Evolutionary conservation across 768 basidiomycete genomes (phyloP).

Genomic region (Mrakia gelida): DNA sequence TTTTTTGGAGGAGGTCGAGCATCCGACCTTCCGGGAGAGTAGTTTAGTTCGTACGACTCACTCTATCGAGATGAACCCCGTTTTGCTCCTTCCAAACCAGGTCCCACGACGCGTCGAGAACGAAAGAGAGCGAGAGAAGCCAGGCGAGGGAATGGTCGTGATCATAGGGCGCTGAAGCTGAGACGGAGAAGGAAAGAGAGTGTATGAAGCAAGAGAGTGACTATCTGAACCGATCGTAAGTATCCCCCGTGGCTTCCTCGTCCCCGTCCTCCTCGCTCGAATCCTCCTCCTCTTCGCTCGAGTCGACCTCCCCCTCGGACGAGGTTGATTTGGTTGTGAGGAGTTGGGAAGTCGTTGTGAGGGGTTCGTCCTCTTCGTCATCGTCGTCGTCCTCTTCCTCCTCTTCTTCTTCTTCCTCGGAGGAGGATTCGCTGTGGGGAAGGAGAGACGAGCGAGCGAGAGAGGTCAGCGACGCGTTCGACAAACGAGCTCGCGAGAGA

Average conservation of each 20-base stretch:
- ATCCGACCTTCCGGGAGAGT: too few species aligned
- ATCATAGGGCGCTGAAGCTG: neutral
- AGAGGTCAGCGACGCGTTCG: constrained; percentile 1
- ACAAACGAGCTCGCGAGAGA: neutral
- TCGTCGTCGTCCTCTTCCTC: constrained; percentile 7
- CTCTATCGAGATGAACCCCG: too few species aligned
- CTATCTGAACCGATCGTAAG: neutral
- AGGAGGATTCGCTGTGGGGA: neutral
- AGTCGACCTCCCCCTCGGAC: constrained; percentile 40
- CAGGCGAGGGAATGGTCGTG: neutral
- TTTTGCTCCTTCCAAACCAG: too few species aligned
- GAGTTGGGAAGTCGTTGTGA: neutral
- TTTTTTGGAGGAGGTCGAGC: neutral
- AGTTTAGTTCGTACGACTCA: too few species aligned
- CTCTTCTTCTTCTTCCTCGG: constrained; percentile 1
- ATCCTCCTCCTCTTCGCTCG: constrained; percentile 40
- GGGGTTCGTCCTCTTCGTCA: neutral
- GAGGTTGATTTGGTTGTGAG: neutral
- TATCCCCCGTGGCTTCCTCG: constrained; percentile 48
- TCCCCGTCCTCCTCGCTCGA: constrained; percentile 35
- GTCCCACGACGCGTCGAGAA: too few species aligned
- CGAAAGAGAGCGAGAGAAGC: too few species aligned
- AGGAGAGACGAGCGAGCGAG: too few species aligned
- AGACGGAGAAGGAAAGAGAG: neutral
- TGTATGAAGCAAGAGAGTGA: neutral